A percentile compares a stretch with the other conserved stretches of the same genome.
Conservation (phyloP, 352 stramenopile genomes). For the Phytophthora colocasiae region DNA sequence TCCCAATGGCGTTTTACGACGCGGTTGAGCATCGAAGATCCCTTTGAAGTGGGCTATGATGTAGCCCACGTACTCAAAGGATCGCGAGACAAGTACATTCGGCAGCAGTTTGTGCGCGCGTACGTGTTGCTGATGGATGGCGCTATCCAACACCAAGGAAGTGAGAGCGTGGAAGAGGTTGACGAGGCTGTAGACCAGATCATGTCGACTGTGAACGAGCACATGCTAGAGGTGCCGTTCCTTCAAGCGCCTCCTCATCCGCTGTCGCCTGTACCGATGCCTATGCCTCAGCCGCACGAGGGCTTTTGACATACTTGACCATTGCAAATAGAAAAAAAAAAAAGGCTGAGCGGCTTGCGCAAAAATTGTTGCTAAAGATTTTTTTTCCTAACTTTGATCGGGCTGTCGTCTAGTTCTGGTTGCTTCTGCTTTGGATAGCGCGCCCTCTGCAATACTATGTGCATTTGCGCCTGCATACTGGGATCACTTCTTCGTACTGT, state of each 20-base stretch:
- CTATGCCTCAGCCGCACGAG: slow-evolving; percentile 20
- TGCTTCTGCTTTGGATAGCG: slow-evolving; percentile 25
- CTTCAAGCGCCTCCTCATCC: slow-evolving; percentile 34
- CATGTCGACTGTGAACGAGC: slow-evolving; percentile 49
- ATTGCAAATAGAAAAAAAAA: slow-evolving; percentile 41
- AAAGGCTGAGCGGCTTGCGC: neutral
- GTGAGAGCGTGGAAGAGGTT: slow-evolving; percentile 9
- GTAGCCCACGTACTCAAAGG: slow-evolving; percentile 97
- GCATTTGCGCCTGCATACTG: slow-evolving; percentile 20
- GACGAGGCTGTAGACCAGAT: slow-evolving; percentile 36
- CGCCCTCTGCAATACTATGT: slow-evolving; percentile 36
- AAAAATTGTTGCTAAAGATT: slow-evolving; percentile 21
- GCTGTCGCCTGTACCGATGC: slow-evolving; percentile 29
- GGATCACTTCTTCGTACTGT: slow-evolving; percentile 33
- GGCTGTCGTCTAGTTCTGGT: slow-evolving; percentile 26
- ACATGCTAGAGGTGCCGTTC: slow-evolving; percentile 54
- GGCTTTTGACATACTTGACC: slow-evolving; percentile 34
- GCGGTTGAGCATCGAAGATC: slow-evolving; percentile 96
- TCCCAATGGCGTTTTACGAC: slow-evolving; percentile 81
- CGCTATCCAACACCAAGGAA: slow-evolving; percentile 33
- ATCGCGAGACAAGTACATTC: slow-evolving; percentile 86
- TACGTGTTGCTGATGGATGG: slow-evolving; percentile 70
- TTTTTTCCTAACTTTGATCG: slow-evolving; percentile 35
- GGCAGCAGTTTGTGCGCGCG: slow-evolving; percentile 80
- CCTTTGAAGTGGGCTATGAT: slow-evolving; percentile 98